A percentile compares a stretch with the other conserved stretches of the same genome.
phyloP scores from a whole-genome alignment of 2,329 filamentous ascomycete genomes.

The Ceratocystis smalleyi region DNA sequence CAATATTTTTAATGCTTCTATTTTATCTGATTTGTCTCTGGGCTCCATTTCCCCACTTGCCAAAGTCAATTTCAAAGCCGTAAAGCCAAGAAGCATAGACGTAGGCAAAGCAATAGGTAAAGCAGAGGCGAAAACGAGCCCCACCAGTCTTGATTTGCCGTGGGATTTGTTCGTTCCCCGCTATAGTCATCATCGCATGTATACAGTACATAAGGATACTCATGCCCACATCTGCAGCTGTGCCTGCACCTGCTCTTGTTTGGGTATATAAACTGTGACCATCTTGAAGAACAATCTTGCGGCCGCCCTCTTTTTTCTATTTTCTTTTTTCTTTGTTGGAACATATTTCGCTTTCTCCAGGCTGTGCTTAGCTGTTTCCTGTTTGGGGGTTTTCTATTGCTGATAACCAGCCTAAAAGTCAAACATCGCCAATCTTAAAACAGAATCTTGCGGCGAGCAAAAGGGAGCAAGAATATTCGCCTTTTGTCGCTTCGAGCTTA shows the following conservation, averaged over 20 bases:
- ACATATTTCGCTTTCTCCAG: background rate
- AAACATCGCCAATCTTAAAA: background rate
- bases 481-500: background rate
- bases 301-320: background rate
- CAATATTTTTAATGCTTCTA: background rate
- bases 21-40: background rate
- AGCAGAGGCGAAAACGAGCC: background rate
- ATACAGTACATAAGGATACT: background rate
- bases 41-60: background rate
- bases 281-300: background rate
- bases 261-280: background rate
- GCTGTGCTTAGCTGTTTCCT: background rate
- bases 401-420: background rate
- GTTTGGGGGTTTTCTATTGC: background rate
- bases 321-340: background rate
- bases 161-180: background rate
- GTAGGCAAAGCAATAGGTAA: background rate
- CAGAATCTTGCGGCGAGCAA: background rate
- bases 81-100: background rate
- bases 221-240: background rate
- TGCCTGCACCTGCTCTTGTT: background rate
- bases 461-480: background rate
- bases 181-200: background rate
- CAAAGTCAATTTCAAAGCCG: background rate
- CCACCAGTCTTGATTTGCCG: background rate